Percentiles rank a stretch among this genome's conserved stretches.
Conservation (phyloP, 2,329 filamentous ascomycete genomes). For the Trichoderma simmonsii region DNA sequence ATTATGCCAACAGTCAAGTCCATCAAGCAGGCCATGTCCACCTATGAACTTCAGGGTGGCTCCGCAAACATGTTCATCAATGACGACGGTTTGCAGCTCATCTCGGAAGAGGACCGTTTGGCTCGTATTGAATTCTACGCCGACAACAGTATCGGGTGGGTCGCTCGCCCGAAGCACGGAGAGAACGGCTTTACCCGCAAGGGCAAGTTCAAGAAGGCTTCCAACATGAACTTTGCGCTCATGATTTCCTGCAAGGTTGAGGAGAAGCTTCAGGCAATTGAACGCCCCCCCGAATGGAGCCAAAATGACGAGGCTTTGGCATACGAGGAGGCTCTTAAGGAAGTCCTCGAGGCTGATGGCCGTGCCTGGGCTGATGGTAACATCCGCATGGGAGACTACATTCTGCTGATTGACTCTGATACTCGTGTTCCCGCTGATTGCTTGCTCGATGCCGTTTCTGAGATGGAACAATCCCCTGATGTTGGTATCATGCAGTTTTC, state of each 20-base stretch:
- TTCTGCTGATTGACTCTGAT: conserved; percentile 71
- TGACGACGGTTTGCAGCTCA: conserved; percentile 69
- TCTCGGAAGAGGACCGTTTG: conserved; percentile 59
- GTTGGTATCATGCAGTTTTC: conserved; percentile 77
- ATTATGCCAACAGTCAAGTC: conserved; percentile 75
- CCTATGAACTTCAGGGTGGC: conserved; percentile 74
- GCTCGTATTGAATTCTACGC: conserved; percentile 66
- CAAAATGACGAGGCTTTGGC: conserved; percentile 65
- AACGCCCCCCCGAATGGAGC: conserved; percentile 61
- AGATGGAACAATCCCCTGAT: conserved; percentile 77
- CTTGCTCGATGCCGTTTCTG: conserved; percentile 72
- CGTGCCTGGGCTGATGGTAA: conserved; percentile 81
- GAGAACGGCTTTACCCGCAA: conserved; percentile 60
- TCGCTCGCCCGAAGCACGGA: conserved; percentile 61
- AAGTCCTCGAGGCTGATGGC: conserved; percentile 64
- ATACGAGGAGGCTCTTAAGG: conserved; percentile 63
- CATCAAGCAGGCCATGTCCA: conserved; percentile 73
- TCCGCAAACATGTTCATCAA: conserved; percentile 76
- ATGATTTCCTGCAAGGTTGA: conserved; percentile 69
- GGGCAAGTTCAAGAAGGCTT: conserved; percentile 69
- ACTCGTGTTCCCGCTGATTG: conserved; percentile 76
- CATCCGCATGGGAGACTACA: conserved; percentile 81
- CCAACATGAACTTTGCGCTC: conserved; percentile 69
- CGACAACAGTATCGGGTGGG: conserved; percentile 68
- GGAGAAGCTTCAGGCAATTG: conserved; percentile 58